Evolutionary conservation across 495 filamentous ascomycete genomes (phyloP), one percentile per base, ranked within the genome.

Genomic region (Talaromyces liani): DNA sequence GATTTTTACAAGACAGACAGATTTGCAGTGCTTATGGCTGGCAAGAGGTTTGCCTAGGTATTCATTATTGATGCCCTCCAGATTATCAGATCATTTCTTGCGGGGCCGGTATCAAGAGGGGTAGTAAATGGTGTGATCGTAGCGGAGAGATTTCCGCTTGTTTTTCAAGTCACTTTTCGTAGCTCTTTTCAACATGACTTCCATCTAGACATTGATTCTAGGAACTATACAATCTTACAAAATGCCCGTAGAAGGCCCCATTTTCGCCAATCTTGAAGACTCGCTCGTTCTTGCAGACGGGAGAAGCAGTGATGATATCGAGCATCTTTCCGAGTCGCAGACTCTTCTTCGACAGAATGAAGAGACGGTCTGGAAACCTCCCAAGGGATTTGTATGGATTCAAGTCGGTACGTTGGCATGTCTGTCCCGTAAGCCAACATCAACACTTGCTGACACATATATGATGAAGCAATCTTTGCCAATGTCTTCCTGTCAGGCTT

Each of bases 401-500:
- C 71, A 81, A 70, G 60, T 81, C 24, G 79, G 77, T 75, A 63
- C 58, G 34, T 59, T 16, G 31, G 71, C 72, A 16, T 6, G 24
- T 3, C n/a, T 3, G 9, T n/a, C 2, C 4, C 8, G 53, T 0
- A 12, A 34, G 4, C 33, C 63, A 60, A 61, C 51, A 57, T 24
- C 4, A 57, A 4, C 1, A 18, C 14, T 24, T 8, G 9, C 56
- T 58, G 6, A 58, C 60, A 72, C 84, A 9, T n/a, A 39, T 3
- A 20, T 27, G 5, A 6, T 39, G 33, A 60, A 58, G 51, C 62
- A 51, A 85, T 87, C 67, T 85, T 88, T 78, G 79, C 83, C 25
- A 87, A 87, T 57, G 84, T 88, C 4, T 88, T 89, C 58, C 79
- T 89, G 12, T 80, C 81, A 33, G 86, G 84, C 7, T 87, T 88